Conservation (phyloP, 768 basidiomycete species). For the Xerocomellus intermedius region DNA sequence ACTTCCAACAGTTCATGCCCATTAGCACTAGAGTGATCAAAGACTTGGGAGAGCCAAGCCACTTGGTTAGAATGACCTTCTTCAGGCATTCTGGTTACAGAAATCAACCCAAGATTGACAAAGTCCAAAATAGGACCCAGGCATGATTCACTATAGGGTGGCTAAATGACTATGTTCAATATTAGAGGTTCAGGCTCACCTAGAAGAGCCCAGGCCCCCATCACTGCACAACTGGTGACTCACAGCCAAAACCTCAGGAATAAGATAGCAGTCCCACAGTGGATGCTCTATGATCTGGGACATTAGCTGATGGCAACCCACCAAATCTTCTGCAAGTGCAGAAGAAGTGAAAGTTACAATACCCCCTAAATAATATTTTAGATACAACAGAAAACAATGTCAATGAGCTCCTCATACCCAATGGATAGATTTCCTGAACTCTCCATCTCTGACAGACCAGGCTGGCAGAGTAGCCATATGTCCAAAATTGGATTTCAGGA, state of each 20-base stretch:
- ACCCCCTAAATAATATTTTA: slow-evolving; percentile 49
- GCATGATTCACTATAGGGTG: slow-evolving; percentile 8
- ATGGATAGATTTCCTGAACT: slow-evolving; percentile 64
- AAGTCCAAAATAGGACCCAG: slow-evolving; percentile 26
- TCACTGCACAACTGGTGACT: slow-evolving; percentile 12
- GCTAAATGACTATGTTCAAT: neutral
- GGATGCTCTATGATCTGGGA: slow-evolving; percentile 55
- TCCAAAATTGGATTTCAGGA: slow-evolving; percentile 56
- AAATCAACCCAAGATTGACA: slow-evolving; percentile 54
- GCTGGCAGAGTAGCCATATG: slow-evolving; percentile 62
- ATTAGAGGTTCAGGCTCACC: slow-evolving; percentile 6
- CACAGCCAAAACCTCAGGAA: slow-evolving; percentile 62
- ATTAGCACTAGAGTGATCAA: slow-evolving; percentile 20
- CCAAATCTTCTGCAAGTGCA: slow-evolving; percentile 54
- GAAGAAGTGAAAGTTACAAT: slow-evolving; percentile 67
- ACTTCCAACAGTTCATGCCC: slow-evolving; percentile 41
- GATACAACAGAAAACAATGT: neutral
- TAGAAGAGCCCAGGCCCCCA: neutral
- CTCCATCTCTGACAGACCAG: slow-evolving; percentile 56
- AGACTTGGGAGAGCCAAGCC: slow-evolving; percentile 24
- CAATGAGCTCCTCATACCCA: slow-evolving; percentile 45
- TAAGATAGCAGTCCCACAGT: slow-evolving; percentile 65
- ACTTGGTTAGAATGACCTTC: slow-evolving; percentile 22
- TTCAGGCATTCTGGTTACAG: slow-evolving; percentile 52
- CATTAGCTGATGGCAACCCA: slow-evolving; percentile 48